Conservation (phyloP, 208 protist species). For the Trypanosoma platydactyli region DNA sequence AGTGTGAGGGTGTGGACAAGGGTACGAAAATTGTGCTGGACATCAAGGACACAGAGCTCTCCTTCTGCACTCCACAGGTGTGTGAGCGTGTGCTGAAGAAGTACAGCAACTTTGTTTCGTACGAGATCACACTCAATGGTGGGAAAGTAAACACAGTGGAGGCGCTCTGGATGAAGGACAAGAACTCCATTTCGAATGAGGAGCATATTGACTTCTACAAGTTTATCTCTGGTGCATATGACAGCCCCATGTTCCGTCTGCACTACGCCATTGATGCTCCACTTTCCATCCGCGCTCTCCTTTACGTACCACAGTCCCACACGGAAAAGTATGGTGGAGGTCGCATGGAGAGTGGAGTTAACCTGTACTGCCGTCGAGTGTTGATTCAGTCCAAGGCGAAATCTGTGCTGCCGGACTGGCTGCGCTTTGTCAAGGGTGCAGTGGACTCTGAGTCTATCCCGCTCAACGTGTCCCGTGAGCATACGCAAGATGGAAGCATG, state of each 20-base stretch:
- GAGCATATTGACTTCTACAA: slow-evolving; percentile 98
- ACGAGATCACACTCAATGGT: slow-evolving; percentile 95
- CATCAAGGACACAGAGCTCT: slow-evolving; percentile 92
- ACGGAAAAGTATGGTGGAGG: slow-evolving; percentile 97
- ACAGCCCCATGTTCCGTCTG: slow-evolving; percentile 92
- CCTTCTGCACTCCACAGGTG: slow-evolving; percentile 92
- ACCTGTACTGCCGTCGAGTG: slow-evolving; percentile 94
- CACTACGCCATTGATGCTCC: slow-evolving; percentile 97
- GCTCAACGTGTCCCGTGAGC: slow-evolving; percentile 97
- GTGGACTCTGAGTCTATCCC: slow-evolving; percentile 98
- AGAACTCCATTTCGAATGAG: slow-evolving; percentile 91
- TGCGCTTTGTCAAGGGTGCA: slow-evolving; percentile 96
- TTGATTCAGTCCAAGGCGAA: slow-evolving; percentile 96
- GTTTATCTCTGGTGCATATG: slow-evolving; percentile 94
- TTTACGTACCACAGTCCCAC: slow-evolving; percentile 96
- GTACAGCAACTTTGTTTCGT: slow-evolving; percentile 97
- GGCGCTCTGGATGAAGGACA: slow-evolving; percentile 96
- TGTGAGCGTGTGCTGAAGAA: slow-evolving; percentile 96
- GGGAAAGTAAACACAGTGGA: slow-evolving; percentile 95
- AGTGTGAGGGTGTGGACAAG: slow-evolving; percentile 94
- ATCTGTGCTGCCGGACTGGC: slow-evolving; percentile 96
- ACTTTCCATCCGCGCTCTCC: slow-evolving; percentile 91
- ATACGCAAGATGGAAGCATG: slow-evolving; percentile 96
- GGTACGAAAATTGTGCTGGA: slow-evolving; percentile 98
- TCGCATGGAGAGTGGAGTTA: slow-evolving; percentile 94